Conservation (phyloP, 2,329 filamentous ascomycete genomes). For the Pyrenochaeta sp. region DNA sequence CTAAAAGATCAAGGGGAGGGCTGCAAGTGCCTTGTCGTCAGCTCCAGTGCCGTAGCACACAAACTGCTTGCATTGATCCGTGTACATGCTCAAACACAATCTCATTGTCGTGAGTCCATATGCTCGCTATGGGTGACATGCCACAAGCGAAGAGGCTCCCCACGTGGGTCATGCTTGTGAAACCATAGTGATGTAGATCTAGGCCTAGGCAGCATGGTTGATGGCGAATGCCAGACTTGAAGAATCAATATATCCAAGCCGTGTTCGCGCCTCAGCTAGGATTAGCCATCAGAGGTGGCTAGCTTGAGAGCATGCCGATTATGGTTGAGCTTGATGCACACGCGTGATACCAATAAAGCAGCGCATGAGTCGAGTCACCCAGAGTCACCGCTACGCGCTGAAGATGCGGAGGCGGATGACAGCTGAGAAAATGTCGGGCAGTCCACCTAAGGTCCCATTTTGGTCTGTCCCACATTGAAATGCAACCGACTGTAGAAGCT, state of each 20-base stretch:
- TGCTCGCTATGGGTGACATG: background rate
- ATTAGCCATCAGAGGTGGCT: background rate
- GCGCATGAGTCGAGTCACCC: background rate
- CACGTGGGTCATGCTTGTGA: background rate
- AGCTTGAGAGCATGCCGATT: background rate
- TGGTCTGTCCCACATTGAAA: background rate
- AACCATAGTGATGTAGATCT: background rate
- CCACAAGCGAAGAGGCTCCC: background rate
- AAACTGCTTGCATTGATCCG: background rate
- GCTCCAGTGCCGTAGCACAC: background rate
- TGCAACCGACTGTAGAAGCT: background rate
- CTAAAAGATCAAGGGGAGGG: background rate
- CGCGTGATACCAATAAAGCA: background rate
- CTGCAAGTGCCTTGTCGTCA: background rate
- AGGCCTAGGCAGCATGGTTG: background rate
- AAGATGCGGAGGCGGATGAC: background rate
- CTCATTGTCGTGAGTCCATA: background rate
- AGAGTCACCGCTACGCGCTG: background rate
- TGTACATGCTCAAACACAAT: background rate
- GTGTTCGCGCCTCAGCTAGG: background rate
- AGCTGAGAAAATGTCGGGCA: background rate
- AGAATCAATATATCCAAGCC: slow-evolving; percentile 1
- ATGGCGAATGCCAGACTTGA: background rate
- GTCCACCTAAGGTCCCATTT: background rate
- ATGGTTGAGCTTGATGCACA: background rate